A percentile compares a stretch with the other conserved stretches of the same genome.
Conservation (phyloP, 805 yeast genomes). For the Yamadazyma sp. region DNA sequence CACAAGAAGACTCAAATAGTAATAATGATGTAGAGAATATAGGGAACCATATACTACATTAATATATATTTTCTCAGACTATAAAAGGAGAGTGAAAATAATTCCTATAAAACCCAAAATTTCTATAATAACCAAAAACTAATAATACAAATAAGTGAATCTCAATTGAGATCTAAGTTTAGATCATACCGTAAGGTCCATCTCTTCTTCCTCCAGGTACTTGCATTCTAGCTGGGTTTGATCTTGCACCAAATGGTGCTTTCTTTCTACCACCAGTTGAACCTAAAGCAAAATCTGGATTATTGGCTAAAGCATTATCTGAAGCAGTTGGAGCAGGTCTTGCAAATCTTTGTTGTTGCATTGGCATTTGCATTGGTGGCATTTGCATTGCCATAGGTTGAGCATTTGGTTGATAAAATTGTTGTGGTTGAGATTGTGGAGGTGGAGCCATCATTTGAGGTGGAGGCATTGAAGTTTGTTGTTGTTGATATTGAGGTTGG, state of each 20-base stretch:
- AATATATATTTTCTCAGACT: neutral
- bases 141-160: neutral
- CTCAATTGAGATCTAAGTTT: neutral
- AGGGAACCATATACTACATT: neutral
- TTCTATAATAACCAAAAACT: neutral
- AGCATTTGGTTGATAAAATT: constrained; percentile 11
- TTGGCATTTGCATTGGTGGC: neutral
- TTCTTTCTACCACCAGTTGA: constrained; percentile 10
- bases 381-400: constrained; percentile 2
- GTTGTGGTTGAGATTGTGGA: constrained; percentile 20
- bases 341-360: constrained; percentile 9
- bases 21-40: neutral
- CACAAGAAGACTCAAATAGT: no score
- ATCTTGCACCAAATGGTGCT: constrained; percentile 9
- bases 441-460: constrained; percentile 13
- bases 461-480: constrained; percentile 16
- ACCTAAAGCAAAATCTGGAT: constrained; percentile 37
- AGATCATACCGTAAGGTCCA: constrained; percentile 22
- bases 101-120: neutral
- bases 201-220: constrained; percentile 17
- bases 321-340: constrained; percentile 30
- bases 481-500: constrained; percentile 12
- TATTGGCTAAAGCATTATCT: constrained; percentile 34
- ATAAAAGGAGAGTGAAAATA: neutral
- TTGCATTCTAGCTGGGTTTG: neutral